Base-by-base conservation (phyloP, 306 rosid species). In the Casuarina equisetifolia region DNA sequence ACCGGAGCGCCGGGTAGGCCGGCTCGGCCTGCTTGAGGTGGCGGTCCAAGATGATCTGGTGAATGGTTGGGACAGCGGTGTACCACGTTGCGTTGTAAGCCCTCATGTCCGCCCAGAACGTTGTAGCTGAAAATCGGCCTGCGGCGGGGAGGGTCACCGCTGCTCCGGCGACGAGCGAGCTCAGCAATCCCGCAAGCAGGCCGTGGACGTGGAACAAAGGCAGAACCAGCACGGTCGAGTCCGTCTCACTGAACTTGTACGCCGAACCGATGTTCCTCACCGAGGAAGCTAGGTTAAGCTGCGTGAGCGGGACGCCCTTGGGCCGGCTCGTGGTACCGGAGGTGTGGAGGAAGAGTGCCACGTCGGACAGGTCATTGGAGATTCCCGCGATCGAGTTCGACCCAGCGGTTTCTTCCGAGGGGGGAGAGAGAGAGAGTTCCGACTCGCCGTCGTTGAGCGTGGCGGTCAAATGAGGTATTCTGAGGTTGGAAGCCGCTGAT, bases 181-280 rank as follows among this genome's bases (percentile, higher is more conserved):
- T 87, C 76, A 95, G 78, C 13, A 92, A 53, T 0, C 87, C 97
- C 54, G 93, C 95, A 55, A 95, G 82, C 12, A 95, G 15, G 0
- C 98, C 98, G 82, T 95, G 98, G 9, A 95, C 98, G 84, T 95
- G 98, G n/a, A 95, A 95, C 4, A 95, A 51, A 1, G 98, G 98
- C 25, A 95, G 89, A 6, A 95, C 98, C 38, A 95, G 69, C 16
- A 95, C 87, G 44, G 97, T 91, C 45, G 98, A 89, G 69, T 95
- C 98, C 0, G 86, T 88, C 85, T 91, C 97, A 0, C 83, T 84
- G 84, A 95, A 84, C 69, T 73, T 85, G 90, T 95, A 95, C 15
- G 90, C 96, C 67, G 96, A 89, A 35, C 85, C 59, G 75, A 95
- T 92, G 86, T 95, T 95, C 9, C 50, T 32, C 0, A 91, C 97